Percentiles rank a stretch among this genome's conserved stretches.
Conservation (phyloP, 495 filamentous ascomycete genomes). For the Evernia prunastri region DNA sequence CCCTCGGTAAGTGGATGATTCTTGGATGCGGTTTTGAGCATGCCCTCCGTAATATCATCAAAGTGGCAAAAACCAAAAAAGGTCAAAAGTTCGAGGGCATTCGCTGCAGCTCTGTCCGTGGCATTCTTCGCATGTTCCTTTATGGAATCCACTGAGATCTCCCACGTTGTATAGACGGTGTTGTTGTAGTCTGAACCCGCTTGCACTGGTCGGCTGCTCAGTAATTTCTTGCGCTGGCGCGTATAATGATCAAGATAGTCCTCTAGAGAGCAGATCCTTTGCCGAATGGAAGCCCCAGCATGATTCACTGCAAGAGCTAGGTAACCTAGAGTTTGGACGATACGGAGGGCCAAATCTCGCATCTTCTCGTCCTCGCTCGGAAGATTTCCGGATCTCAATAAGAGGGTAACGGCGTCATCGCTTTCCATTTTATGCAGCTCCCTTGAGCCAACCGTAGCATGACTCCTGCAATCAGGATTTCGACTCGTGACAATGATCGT, state of each 20-base stretch:
- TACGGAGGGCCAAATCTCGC: constrained; percentile 20
- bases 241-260: constrained; percentile 30
- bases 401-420: constrained; percentile 32
- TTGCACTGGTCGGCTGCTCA: constrained; percentile 9
- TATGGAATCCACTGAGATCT: constrained; percentile 26
- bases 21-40: constrained; percentile 15
- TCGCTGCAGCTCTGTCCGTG: constrained; percentile 13
- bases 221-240: constrained; percentile 24
- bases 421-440: constrained; percentile 29
- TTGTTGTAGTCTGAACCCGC: constrained; percentile 18
- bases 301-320: constrained; percentile 37
- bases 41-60: constrained; percentile 25
- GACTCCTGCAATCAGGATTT: constrained; percentile 29
- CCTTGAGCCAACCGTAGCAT: constrained; percentile 32
- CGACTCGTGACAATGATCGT: constrained; percentile 39
- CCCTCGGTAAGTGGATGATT: not conserved
- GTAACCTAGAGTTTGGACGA: constrained; percentile 32
- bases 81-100: constrained; percentile 30
- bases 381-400: constrained; percentile 26
- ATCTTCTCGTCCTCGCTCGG: constrained; percentile 7
- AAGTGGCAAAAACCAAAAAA: constrained; percentile 37
- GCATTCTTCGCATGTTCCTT: constrained; percentile 17
- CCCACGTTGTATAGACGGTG: constrained; percentile 34
- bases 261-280: constrained; percentile 29
- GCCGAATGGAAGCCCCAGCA: constrained; percentile 33